phyloP scores from a whole-genome alignment of 805 yeast genomes.

The Nakazawaea wyomingensis region DNA sequence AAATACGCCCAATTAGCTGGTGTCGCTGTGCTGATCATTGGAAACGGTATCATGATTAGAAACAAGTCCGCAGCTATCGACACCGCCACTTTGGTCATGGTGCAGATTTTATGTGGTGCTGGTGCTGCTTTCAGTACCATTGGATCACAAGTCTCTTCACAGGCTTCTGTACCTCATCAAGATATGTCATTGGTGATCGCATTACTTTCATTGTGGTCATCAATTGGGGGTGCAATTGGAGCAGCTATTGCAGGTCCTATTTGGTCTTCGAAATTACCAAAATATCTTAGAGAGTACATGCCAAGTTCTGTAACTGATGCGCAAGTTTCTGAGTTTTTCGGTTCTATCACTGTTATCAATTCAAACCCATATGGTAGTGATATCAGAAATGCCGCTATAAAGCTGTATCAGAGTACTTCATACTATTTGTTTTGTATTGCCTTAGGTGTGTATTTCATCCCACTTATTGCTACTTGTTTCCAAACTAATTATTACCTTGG shows the following conservation, averaged over 20 bases:
- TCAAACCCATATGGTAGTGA: slow-evolving; percentile 22
- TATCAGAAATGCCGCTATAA: slow-evolving; percentile 27
- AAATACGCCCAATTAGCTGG: slow-evolving; percentile 31
- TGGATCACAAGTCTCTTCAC: slow-evolving; percentile 32
- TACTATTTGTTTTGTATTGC: slow-evolving; percentile 26
- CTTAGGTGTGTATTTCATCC: slow-evolving; percentile 25
- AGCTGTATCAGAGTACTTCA: slow-evolving; percentile 27
- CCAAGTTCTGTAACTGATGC: slow-evolving; percentile 21
- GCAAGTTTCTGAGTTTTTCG: slow-evolving; percentile 19
- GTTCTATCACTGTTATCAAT: slow-evolving; percentile 21
- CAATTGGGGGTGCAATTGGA: slow-evolving; percentile 32
- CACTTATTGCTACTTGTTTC: slow-evolving; percentile 26
- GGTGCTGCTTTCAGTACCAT: slow-evolving; percentile 32
- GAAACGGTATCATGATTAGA: slow-evolving; percentile 24
- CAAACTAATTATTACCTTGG: slow-evolving; percentile 32
- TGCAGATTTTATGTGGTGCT: slow-evolving; percentile 25
- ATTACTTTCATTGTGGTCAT: slow-evolving; percentile 25
- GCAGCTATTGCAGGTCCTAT: slow-evolving; percentile 32
- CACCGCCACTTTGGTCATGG: slow-evolving; percentile 28
- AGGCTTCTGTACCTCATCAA: slow-evolving; percentile 38
- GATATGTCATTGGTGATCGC: slow-evolving; percentile 31
- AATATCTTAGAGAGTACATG: slow-evolving; percentile 24
- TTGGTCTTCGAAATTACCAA: slow-evolving; percentile 28
- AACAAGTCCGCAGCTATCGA: slow-evolving; percentile 21
- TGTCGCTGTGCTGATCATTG: slow-evolving; percentile 26